phyloP scores from a whole-genome alignment of 2,329 filamentous ascomycete genomes.

The Dryadomyces sulphureus region DNA sequence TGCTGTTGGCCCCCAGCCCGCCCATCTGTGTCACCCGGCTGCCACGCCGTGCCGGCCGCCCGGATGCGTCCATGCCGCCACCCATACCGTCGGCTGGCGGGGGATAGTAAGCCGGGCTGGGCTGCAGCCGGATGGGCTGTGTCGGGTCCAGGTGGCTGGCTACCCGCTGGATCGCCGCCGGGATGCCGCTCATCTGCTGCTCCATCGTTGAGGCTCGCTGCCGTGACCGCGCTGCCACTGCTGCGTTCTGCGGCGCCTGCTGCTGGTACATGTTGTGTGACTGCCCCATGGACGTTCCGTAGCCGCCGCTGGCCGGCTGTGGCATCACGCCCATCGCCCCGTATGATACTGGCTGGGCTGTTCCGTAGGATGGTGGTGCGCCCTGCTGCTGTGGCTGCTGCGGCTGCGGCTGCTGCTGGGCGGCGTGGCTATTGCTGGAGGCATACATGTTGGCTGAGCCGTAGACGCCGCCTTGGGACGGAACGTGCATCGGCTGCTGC shows the following conservation, averaged over 20 bases:
- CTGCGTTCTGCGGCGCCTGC: constrained; percentile 58
- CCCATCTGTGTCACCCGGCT: constrained; percentile 52
- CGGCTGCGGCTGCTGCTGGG: constrained; percentile 38
- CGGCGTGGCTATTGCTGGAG: constrained; percentile 32
- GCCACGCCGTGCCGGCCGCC: constrained; percentile 53
- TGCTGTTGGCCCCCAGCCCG: constrained; percentile 12
- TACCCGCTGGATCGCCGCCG: constrained; percentile 81
- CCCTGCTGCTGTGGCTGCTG: constrained; percentile 33
- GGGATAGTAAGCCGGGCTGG: constrained; percentile 93
- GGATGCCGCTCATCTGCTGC: constrained; percentile 83
- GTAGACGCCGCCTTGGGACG: constrained; percentile 49
- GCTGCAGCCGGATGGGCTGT: constrained; percentile 84
- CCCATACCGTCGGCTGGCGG: constrained; percentile 74
- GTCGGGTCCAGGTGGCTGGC: constrained; percentile 92
- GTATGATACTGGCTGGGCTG: constrained; percentile 48
- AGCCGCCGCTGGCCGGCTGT: constrained; percentile 42
- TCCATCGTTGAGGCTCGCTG: constrained; percentile 95
- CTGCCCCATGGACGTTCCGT: constrained; percentile 22
- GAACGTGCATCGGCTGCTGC: constrained; percentile 13
- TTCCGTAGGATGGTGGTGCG: constrained; percentile 42
- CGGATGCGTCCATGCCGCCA: constrained; percentile 42
- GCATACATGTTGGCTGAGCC: constrained; percentile 56
- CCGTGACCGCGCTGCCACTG: constrained; percentile 51
- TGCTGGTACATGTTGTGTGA: constrained; percentile 39
- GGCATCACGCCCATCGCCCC: constrained; percentile 55